phyloP scores from a whole-genome alignment of 331 rosid genomes.

The Ulmus americana region DNA sequence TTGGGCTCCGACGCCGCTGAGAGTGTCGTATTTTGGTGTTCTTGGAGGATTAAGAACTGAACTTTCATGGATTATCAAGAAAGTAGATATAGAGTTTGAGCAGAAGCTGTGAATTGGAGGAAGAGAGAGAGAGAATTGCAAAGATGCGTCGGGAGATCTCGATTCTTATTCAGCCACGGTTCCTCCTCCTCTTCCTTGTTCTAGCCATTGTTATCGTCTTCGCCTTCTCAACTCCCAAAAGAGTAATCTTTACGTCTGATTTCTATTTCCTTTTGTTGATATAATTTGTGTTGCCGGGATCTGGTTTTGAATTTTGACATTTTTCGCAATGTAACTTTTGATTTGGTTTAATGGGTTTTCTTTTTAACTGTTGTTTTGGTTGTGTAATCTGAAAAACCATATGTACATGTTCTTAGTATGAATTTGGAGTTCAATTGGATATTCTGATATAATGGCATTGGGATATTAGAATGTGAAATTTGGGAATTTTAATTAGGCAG shows the following conservation, averaged over 20 bases:
- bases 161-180: slow-evolving; percentile 55
- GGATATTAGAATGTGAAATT: background rate
- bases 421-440: background rate
- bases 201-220: slow-evolving; percentile 52
- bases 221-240: slow-evolving; percentile 35
- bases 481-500: background rate
- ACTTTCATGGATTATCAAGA: slow-evolving; percentile 23
- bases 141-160: slow-evolving; percentile 63
- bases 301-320: slow-evolving; percentile 19
- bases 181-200: slow-evolving; percentile 45
- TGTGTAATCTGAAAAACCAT: background rate
- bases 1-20: background rate
- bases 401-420: background rate
- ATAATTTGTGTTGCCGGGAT: slow-evolving; percentile 10
- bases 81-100: slow-evolving; percentile 18
- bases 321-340: background rate
- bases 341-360: slow-evolving; percentile 4
- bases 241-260: slow-evolving; percentile 8
- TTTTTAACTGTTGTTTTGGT: slow-evolving; percentile 5
- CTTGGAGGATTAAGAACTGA: background rate
- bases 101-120: background rate
- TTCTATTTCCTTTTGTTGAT: background rate
- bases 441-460: background rate
- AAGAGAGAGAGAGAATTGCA: slow-evolving; percentile 4
- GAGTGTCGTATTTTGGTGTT: background rate